Percentiles rank a stretch among this genome's conserved stretches.
Evolutionary conservation across 2,329 filamentous ascomycete species (phyloP).

Genomic region (Albifimbria verrucaria): DNA sequence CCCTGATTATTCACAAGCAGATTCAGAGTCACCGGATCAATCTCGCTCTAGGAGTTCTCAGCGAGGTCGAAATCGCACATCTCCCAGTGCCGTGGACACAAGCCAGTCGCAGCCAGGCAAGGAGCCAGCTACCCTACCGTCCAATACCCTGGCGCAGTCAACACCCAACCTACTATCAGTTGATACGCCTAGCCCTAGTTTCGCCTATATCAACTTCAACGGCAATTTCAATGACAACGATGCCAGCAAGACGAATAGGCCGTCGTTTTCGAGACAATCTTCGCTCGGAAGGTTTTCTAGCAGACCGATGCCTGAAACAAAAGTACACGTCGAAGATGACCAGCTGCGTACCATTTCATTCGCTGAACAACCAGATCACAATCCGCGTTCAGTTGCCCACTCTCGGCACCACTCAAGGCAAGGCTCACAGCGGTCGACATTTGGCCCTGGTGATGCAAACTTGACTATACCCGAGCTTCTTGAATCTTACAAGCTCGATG

Average conservation of each 20-base stretch:
- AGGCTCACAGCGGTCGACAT: constrained; percentile 30
- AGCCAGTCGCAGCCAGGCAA: neutral
- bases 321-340: constrained; percentile 49
- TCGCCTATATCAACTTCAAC: neutral
- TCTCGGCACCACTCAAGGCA: constrained; percentile 33
- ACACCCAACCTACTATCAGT: neutral
- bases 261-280: constrained; percentile 36
- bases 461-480: constrained; percentile 43
- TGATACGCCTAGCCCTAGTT: neutral
- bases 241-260: constrained; percentile 28
- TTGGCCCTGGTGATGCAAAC: constrained; percentile 29
- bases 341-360: constrained; percentile 64
- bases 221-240: neutral
- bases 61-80: neutral
- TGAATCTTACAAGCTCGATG: constrained; percentile 31
- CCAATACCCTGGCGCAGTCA: neutral
- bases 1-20: neutral
- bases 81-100: neutral
- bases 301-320: constrained; percentile 59
- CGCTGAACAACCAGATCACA: constrained; percentile 34
- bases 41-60: neutral
- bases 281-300: constrained; percentile 60
- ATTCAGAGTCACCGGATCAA: neutral
- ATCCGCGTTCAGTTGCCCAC: constrained; percentile 21
- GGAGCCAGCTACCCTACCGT: neutral